A percentile compares a stretch with the other conserved stretches of the same genome.
Conservation (phyloP, 805 yeast species). For the Teunomyces aglyptinius region DNA sequence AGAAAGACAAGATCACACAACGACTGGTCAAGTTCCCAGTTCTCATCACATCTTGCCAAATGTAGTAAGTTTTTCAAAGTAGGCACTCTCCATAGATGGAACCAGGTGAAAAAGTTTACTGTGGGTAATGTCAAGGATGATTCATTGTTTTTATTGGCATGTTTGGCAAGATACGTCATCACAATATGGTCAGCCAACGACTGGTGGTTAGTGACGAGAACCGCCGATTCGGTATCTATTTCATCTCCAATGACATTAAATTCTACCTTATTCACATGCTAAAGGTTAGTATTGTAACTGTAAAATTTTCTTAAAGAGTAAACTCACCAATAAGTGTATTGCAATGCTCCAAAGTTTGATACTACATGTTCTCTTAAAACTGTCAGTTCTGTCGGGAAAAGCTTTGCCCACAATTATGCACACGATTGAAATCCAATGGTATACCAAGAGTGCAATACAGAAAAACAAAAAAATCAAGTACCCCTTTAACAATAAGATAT, state of each 20-base stretch:
- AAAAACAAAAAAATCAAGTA: neutral
- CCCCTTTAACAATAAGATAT: neutral
- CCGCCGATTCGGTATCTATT: constrained; percentile 34
- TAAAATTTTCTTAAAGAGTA: neutral
- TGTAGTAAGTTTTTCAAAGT: constrained; percentile 45
- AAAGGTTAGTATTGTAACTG: constrained; percentile 1
- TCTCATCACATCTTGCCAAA: constrained; percentile 62
- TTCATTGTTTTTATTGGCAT: constrained; percentile 19
- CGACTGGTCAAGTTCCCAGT: constrained; percentile 54
- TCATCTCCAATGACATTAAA: constrained; percentile 44
- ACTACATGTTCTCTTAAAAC: constrained; percentile 16
- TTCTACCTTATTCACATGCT: constrained; percentile 36
- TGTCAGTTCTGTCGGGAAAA: constrained; percentile 20
- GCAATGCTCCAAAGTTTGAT: constrained; percentile 30
- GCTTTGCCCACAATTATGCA: neutral
- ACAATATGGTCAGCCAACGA: constrained; percentile 66
- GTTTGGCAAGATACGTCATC: constrained; percentile 42
- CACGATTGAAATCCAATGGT: neutral
- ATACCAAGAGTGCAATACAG: neutral
- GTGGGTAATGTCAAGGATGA: constrained; percentile 34
- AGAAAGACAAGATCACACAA: constrained; percentile 36
- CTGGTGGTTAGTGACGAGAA: constrained; percentile 58
- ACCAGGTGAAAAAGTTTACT: constrained; percentile 72
- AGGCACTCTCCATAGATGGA: constrained; percentile 60
- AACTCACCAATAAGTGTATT: constrained; percentile 27